Base-by-base conservation (phyloP, 495 filamentous ascomycete species). In the Cercophora sp. region DNA sequence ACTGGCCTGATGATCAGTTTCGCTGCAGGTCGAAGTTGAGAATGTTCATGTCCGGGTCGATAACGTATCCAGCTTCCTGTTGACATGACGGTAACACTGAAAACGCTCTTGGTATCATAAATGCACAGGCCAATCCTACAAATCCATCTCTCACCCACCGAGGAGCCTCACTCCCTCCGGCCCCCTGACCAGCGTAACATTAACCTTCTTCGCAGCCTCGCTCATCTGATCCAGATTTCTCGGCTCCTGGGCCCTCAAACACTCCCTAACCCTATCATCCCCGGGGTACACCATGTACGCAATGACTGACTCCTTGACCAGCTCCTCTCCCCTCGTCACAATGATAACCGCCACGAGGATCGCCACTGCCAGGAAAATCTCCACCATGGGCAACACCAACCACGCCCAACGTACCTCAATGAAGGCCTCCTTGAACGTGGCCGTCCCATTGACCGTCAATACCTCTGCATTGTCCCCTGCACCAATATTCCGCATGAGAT, bases 281-380 rank as follows among this genome's bases (percentile, higher is more conserved):
- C 15, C 8, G 1, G 9, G n/a, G n/a, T 41, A 41, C 37, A 41
- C 18, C n/a, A 41, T 9, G 20, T 41, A 41, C n/a, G 37, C 37
- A 41, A 41, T 41, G 20, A 41, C 37, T 9, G 37, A 41, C 37
- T 15, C 18, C 37, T 41, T 41, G 2, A 41, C 37, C 37, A 41
- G n/a, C 4, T 13, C 13, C 8, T 41, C 37, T 19, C 37, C 37
- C 37, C 37, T 15, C 3, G 37, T 41, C 8, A 18, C 13, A 3
- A 41, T 19, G 9, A 41, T 20, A 18, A 41, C 37, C 2, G 37
- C 37, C 3, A 18, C 37, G n/a, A 41, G 18, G 9, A 41, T 9
- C 13, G 8, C 37, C 3, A 18, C 37, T 1, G 20, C 37, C 37
- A 41, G 18, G 13, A 41, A 13, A 15, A 19, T 20, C 37, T 41